phyloP scores from a whole-genome alignment of 176 grass and related monocot genomes.

The Triticum aestivum region DNA sequence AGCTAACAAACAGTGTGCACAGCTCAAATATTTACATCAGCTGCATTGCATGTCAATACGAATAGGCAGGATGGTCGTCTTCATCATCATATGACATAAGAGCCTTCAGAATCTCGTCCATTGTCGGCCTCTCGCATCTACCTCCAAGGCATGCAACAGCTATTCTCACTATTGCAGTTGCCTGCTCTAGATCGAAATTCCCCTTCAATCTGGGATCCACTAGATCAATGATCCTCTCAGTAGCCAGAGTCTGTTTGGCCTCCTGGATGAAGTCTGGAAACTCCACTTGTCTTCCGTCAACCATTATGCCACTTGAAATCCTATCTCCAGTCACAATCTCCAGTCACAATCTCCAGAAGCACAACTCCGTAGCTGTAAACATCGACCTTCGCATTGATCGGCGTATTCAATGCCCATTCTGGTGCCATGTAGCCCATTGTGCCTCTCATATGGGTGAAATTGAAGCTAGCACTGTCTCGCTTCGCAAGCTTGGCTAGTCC shows the following conservation, averaged over 20 bases:
- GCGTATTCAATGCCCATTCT: conserved; percentile 64
- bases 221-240: conserved; percentile 35
- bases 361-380: conserved; percentile 75
- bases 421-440: conserved; percentile 87
- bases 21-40: neutral
- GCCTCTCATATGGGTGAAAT: conserved; percentile 70
- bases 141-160: conserved; percentile 59
- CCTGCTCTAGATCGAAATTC: conserved; percentile 52
- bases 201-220: conserved; percentile 49
- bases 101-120: conserved; percentile 56
- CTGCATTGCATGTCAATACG: conserved; percentile 41
- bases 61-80: conserved; percentile 42
- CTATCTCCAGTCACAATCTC: conserved; percentile 64
- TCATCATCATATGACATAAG: conserved; percentile 54
- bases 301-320: conserved; percentile 38
- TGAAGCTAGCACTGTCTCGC: conserved; percentile 37
- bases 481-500: conserved; percentile 66
- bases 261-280: conserved; percentile 35
- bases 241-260: conserved; percentile 38
- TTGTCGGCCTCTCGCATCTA: conserved; percentile 59
- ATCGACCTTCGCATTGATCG: conserved; percentile 72
- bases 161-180: conserved; percentile 43
- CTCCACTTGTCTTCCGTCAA: conserved; percentile 26
- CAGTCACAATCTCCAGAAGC: conserved; percentile 60
- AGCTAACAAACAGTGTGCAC: neutral